Evolutionary conservation across 108 stramenopile species (phyloP).

Genomic region (Skeletonema potamos): DNA sequence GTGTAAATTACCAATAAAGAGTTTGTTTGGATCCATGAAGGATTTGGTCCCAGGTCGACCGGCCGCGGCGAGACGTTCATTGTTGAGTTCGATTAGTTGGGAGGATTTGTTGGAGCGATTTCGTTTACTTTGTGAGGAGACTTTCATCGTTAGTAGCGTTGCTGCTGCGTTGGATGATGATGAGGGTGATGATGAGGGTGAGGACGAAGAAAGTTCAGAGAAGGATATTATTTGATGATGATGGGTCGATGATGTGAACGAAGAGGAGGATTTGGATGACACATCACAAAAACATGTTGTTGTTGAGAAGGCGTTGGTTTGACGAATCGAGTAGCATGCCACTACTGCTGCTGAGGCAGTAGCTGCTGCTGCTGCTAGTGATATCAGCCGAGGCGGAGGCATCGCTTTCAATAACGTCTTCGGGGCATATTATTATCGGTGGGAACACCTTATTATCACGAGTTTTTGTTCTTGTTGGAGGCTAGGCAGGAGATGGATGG

Average conservation of each 20-base stretch:
- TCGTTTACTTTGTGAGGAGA: constrained; percentile 21
- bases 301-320: background rate
- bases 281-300: background rate
- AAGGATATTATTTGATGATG: background rate
- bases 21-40: constrained; percentile 64
- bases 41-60: constrained; percentile 73
- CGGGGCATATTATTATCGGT: too few relatives aligned
- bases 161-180: background rate
- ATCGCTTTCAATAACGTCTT: background rate
- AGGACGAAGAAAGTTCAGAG: too few relatives aligned
- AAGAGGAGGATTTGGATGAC: background rate
- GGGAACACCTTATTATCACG: too few relatives aligned
- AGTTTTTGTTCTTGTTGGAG: too few relatives aligned
- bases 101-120: constrained; percentile 38
- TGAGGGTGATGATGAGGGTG: background rate
- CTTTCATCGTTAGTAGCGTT: constrained; percentile 8
- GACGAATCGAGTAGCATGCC: background rate
- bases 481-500: too few relatives aligned
- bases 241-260: background rate
- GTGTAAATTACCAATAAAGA: constrained; percentile 56
- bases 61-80: constrained; percentile 43
- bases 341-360: background rate
- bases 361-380: background rate
- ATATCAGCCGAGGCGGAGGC: background rate
- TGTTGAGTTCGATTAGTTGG: constrained; percentile 35